Base-by-base conservation (phyloP, 768 basidiomycete species). In the Lanmaoa rubissima region DNA sequence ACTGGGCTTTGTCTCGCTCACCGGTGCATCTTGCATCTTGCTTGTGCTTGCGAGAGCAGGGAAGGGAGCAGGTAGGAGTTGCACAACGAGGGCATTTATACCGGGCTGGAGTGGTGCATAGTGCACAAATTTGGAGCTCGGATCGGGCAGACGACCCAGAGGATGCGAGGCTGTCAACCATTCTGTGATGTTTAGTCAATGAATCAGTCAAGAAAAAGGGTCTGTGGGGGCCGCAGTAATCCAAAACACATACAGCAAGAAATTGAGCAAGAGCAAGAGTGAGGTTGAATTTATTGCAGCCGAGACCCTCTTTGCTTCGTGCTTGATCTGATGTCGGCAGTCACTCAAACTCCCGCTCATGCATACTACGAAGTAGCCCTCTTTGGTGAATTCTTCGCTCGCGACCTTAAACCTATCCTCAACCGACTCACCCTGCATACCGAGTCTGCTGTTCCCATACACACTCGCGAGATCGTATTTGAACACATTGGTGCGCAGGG, bases 301-400 rank as follows among this genome's bases (percentile, higher is more conserved):
- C 54, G 28, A 6, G 40, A 13, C 5, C 52, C 13, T 31, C 31
- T 24, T 48, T 19, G 26, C 12, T 32, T 39, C 21, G 46, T 6
- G 14, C 21, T 53, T 35, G 14, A 45, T 39, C 49, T 36, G 19
- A 73, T 66, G 65, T 65, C 62, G 52, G 40, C 65, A 26, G 60
- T 57, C 47, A 38, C 63, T 32, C 63, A 62, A 28, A 68, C 73
- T 41, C 68, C 75, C 36, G 72, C 75, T 12, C 84, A 87, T 65
- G 79, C 78, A 51, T 92, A 90, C 70, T 92, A 92, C 67, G 90
- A 92, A 75, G 87, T 92, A 54, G 87, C 88, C 0, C 83, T 92
- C 59, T 90, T 87, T 54, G 90, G 88, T 58, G 89, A 90, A 65
- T 91, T 92, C 76, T 89, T 87, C 60, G 71, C 88, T 34, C 79